Evolutionary conservation across 179 eudicot species (phyloP), one percentile per base, ranked within the genome.

Genomic region (Patellifolia procumbens): DNA sequence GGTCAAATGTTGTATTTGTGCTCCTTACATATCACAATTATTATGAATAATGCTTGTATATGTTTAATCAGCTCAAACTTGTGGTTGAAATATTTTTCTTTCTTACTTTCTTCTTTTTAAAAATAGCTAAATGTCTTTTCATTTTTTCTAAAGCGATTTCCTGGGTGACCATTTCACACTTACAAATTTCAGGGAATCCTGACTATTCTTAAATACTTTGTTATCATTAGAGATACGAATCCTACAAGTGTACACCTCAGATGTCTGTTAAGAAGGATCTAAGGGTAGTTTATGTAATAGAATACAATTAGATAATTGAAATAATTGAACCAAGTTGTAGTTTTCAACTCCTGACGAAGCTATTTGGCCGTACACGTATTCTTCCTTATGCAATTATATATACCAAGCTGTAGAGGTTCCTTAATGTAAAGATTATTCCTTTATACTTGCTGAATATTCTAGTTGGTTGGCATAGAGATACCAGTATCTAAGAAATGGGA

Each of bases 191-290:
- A 20, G 6, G 3, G 55, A 70, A 34, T 69, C 51, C 13, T 48
- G 76, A 55, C 70, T 49, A 0, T 49, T 70, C 51, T 22, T 35
- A 34, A 39, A 61, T 32, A 31, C 19, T 20, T 60, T 32, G 31
- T 67, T 76, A 17, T 39, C 60, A 69, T n/a, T 10, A 68, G 75
- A 52, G 75, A 52, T 76, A 73, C 76, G 72, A 64, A 69, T 74
- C 82, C 79, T 82, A 74, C 81, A 60, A 2, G 64, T 51, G n/a
- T 70, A 86, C 96, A 89, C 88, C 87, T 86, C 81, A 84, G 69
- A 53, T 86, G 90, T 83, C 91, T 81, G 72, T 83, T 82, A 74
- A 72, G 73, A 73, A 74, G 87, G 82, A 85, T 87, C 86, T 86
- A 86, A 76, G 77, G 91, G 80, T 82, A 86, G 68, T 81, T 81